Conservation (phyloP, 345 rosid species). For the Brassica cretica region DNA sequence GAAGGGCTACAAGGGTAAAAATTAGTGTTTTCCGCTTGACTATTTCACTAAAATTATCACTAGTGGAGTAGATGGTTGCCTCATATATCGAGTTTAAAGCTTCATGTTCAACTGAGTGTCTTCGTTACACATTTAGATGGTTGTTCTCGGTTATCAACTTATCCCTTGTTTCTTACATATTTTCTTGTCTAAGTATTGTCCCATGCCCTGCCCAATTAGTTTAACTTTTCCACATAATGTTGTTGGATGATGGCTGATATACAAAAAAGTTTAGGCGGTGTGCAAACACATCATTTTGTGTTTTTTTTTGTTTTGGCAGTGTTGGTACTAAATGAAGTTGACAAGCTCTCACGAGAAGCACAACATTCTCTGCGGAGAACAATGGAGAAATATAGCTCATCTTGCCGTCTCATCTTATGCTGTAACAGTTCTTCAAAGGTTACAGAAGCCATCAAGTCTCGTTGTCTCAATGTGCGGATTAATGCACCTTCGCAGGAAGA, state of each 20-base stretch:
- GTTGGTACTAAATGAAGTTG: constrained; percentile 93
- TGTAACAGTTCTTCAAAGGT: constrained; percentile 97
- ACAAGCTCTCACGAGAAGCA: constrained; percentile 99
- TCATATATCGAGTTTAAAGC: constrained; percentile 6
- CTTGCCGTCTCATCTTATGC: constrained; percentile 86
- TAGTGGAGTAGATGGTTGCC: neutral
- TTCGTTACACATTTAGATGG: constrained; percentile 3
- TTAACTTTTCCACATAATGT: neutral
- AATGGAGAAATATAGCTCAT: constrained; percentile 96
- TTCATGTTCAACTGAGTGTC: constrained; percentile 5
- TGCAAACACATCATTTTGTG: neutral
- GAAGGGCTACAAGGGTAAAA: constrained; percentile 79
- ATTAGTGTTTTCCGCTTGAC: neutral
- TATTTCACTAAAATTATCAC: neutral
- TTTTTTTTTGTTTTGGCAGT: constrained; percentile 48
- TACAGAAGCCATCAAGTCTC: constrained; percentile 92
- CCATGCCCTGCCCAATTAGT: neutral
- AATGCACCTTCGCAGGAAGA: constrained; percentile 89
- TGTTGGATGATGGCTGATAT: constrained; percentile 2
- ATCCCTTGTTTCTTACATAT: neutral
- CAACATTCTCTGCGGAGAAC: constrained; percentile 98
- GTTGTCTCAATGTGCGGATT: constrained; percentile 89
- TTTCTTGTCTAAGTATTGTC: constrained; percentile 4
- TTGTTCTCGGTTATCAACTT: constrained; percentile 6
- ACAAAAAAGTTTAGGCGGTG: neutral